Conservation (phyloP, 2,329 filamentous ascomycete species). For the Pleomassaria siparia region DNA sequence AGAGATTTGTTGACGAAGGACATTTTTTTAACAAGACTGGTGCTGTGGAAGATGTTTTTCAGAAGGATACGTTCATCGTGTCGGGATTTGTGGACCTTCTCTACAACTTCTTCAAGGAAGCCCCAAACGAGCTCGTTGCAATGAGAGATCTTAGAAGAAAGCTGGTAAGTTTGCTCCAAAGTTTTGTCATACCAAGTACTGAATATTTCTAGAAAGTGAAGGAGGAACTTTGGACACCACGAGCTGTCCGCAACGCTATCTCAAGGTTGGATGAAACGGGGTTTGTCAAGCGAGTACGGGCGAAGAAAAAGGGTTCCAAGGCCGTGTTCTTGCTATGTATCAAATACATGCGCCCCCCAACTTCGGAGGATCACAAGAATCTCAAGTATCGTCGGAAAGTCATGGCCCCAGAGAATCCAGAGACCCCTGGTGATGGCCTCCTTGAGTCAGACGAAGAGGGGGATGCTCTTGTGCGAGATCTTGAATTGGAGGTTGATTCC, state of each 20-base stretch:
- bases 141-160: conserved; percentile 55
- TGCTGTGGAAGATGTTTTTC: conserved; percentile 38
- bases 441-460: conserved; percentile 34
- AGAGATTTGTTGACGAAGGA: conserved; percentile 49
- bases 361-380: conserved; percentile 36
- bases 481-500: conserved; percentile 17
- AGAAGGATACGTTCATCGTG: conserved; percentile 48
- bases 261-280: conserved; percentile 44
- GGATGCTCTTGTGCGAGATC: conserved; percentile 32
- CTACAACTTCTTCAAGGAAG: conserved; percentile 52
- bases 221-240: conserved; percentile 39
- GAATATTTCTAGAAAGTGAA: conserved; percentile 29
- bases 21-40: conserved; percentile 26
- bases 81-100: conserved; percentile 52
- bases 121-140: conserved; percentile 54
- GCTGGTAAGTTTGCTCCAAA: conserved; percentile 39
- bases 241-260: conserved; percentile 43
- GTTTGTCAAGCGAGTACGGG: conserved; percentile 42
- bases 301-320: conserved; percentile 27
- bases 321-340: conserved; percentile 40
- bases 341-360: conserved; percentile 44
- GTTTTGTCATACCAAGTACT: conserved; percentile 5
- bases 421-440: conserved; percentile 19
- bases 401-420: not conserved
- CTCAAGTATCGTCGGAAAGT: conserved; percentile 31